A percentile compares a stretch with the other conserved stretches of the same genome.
Conservation (phyloP, 129 eudicot species). For the Cynara cardunculus region DNA sequence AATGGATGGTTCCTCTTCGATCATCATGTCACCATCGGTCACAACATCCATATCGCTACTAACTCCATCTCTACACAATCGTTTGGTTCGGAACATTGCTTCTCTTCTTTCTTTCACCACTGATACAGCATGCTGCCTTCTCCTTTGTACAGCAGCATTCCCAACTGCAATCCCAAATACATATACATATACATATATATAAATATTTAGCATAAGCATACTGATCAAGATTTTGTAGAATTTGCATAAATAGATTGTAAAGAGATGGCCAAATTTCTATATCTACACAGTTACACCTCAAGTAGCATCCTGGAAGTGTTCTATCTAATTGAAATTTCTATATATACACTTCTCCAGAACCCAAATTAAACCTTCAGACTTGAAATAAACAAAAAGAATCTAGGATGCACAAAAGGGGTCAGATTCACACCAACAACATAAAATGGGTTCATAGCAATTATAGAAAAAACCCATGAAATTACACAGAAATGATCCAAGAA, state of each 20-base stretch:
- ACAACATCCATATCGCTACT: slow-evolving; percentile 34
- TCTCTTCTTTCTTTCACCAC: slow-evolving; percentile 90
- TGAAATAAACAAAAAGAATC: neutral
- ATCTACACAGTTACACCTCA: neutral
- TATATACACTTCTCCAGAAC: slow-evolving; percentile 27
- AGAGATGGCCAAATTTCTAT: neutral
- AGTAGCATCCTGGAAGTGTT: neutral
- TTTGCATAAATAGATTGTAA: neutral
- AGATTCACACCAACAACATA: slow-evolving; percentile 1
- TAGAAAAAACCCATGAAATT: neutral
- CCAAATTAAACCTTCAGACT: slow-evolving; percentile 2
- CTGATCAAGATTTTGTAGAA: neutral
- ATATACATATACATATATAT: neutral
- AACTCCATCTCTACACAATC: slow-evolving; percentile 66
- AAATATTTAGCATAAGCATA: neutral
- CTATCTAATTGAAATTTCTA: neutral
- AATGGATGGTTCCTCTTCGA: slow-evolving; percentile 70
- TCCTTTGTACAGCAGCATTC: slow-evolving; percentile 73
- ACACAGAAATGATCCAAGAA: neutral
- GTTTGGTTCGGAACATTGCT: slow-evolving; percentile 69
- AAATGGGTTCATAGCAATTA: neutral
- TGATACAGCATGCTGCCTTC: slow-evolving; percentile 74
- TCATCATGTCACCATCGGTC: slow-evolving; percentile 56
- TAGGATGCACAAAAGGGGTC: neutral
- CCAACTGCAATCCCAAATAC: slow-evolving; percentile 52